These are phyloP conservation scores for Pezicula rhizophila DNA, from an alignment of 2,329 filamentous ascomycete genomes.

Conservation along the genomic window DNA sequence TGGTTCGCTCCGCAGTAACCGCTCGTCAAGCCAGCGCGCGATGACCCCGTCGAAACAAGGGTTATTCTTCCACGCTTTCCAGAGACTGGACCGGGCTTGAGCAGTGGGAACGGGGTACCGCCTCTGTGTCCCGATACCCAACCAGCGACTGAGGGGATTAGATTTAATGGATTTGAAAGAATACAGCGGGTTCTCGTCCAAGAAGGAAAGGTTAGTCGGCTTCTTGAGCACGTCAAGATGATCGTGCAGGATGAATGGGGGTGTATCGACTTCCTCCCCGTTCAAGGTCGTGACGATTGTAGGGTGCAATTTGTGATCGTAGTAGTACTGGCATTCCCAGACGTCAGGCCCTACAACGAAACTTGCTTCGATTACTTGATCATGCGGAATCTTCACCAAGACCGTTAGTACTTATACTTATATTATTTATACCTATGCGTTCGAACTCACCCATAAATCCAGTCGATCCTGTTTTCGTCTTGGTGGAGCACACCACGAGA, in stretches of 20 bases:
- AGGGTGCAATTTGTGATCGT: constrained; percentile 43
- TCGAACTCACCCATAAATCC: constrained; percentile 35
- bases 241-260: constrained; percentile 46
- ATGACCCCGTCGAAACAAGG: constrained; percentile 39
- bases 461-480: constrained; percentile 42
- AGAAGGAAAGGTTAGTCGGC: constrained; percentile 35
- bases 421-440: not conserved
- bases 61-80: constrained; percentile 41
- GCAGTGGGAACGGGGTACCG: constrained; percentile 35
- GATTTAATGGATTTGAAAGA: constrained; percentile 33
- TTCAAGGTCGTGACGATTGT: constrained; percentile 43
- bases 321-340: constrained; percentile 43
- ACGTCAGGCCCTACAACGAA: constrained; percentile 47
- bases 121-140: constrained; percentile 33
- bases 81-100: constrained; percentile 36
- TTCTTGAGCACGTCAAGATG: constrained; percentile 36
- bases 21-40: constrained; percentile 41
- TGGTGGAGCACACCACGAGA: constrained; percentile 48
- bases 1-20: constrained; percentile 34
- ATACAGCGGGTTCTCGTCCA: constrained; percentile 46
- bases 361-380: constrained; percentile 47
- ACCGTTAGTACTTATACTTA: not conserved
- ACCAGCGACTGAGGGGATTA: constrained; percentile 24
- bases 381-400: constrained; percentile 38
- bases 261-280: constrained; percentile 42